Evolutionary conservation across 768 basidiomycete species (phyloP), one percentile per base, ranked within the genome.

Genomic region (Trametes cingulata): DNA sequence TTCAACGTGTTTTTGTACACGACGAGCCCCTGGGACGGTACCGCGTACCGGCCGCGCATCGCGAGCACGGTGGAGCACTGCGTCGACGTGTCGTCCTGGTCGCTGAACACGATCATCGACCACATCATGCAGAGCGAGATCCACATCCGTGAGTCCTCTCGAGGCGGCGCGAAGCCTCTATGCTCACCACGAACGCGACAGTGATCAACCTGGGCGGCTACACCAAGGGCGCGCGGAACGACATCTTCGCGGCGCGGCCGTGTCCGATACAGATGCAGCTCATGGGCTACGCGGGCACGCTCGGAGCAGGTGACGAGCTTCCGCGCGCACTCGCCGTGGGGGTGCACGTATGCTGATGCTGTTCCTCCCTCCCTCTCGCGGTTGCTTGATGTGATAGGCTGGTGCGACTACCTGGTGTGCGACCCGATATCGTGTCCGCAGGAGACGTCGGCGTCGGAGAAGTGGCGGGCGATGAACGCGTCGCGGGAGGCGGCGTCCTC

Each of bases 281-380:
- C 19, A 81, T 82, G 75, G 81, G 81, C 17, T 82, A 78, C 51
- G 81, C 82, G 5, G 80, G 82, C 15, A 81, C 81, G 4, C 62
- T 81, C 10, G 75, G 72, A 13, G 75, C 70, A 19, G 76, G 73
- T 42, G 76, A 39, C 39, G 62, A 45, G 14, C 68, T 64, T 41
- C 65, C 48, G 56, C 60, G 36, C 7, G 4, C 22, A 39, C 33
- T 52, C 13, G 20, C 14, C 45, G 22, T 20, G 22, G 45, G 19
- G 22, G 22, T n/a, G 6, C 7, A 9, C 25, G 48, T 56, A 14
- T 24, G 19, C 36, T 37, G 35, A 51, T 20, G 20, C 17, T 20
- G 20, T 1, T 12, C 35, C 5, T 25, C 10, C n/a, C n/a, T n/a
- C n/a, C n/a, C 39, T 33, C 29, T 33, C 10, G 29, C 29, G n/a